Conservation (phyloP, 1,284 basidiomycete genomes). For the Rhizoctonia solani region DNA sequence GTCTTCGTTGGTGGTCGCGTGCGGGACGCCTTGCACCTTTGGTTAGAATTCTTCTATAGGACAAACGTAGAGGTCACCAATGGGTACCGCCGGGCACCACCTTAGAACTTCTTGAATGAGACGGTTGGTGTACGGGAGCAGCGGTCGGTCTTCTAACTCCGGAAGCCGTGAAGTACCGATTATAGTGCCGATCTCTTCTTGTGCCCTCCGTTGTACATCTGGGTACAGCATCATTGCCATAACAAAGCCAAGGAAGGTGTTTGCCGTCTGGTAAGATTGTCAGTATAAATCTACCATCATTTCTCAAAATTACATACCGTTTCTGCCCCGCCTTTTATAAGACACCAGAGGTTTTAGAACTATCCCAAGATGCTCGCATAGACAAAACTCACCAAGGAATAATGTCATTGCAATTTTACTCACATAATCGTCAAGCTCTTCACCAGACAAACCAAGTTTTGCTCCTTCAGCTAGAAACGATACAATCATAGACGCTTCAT, state of each 20-base stretch:
- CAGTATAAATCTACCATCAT: neutral
- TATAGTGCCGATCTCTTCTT: slow-evolving; percentile 36
- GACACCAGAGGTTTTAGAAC: neutral
- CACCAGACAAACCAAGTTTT: neutral
- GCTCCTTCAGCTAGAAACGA: neutral
- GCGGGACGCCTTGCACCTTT: slow-evolving; percentile 29
- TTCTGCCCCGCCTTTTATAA: neutral
- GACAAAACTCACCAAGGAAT: neutral
- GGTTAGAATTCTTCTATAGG: neutral
- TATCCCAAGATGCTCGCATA: neutral
- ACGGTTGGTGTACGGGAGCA: slow-evolving; percentile 29
- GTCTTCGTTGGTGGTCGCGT: slow-evolving; percentile 36
- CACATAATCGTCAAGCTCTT: slow-evolving; percentile 7
- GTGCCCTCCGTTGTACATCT: slow-evolving; percentile 22
- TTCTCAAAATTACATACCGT: neutral
- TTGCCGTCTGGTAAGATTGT: neutral
- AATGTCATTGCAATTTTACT: slow-evolving; percentile 5
- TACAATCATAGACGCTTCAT: neutral
- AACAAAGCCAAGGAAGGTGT: slow-evolving; percentile 2
- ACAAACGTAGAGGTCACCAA: neutral
- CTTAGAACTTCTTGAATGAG: slow-evolving; percentile 32
- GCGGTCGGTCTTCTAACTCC: slow-evolving; percentile 7
- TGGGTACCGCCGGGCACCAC: slow-evolving; percentile 17
- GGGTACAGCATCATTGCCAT: slow-evolving; percentile 27
- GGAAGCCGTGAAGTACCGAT: slow-evolving; percentile 25